phyloP scores from a whole-genome alignment of 352 stramenopile species.

The Phytopythium chamaehyphon region DNA sequence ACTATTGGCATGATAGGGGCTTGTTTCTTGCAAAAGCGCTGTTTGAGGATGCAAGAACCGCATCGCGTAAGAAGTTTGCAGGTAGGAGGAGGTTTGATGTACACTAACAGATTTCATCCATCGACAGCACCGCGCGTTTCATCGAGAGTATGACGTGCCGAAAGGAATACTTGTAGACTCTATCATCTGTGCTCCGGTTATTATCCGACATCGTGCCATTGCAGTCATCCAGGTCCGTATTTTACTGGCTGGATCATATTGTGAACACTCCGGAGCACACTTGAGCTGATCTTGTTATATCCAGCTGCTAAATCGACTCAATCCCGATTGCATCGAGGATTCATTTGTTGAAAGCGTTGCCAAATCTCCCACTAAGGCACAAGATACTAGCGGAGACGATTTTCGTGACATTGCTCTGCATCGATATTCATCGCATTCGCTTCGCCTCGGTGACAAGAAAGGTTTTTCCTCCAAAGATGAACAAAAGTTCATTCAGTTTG shows the following conservation, averaged over 20 bases:
- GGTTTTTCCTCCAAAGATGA: conserved; percentile 62
- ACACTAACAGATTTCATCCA: no score
- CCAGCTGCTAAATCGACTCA: conserved; percentile 52
- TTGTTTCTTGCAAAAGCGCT: conserved; percentile 50
- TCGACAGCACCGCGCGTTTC: conserved; percentile 55
- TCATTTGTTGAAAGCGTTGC: conserved; percentile 5
- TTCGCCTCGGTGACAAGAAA: conserved; percentile 17
- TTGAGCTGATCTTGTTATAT: no score
- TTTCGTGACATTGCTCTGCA: conserved; percentile 34
- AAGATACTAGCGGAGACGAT: conserved; percentile 19
- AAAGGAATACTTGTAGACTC: conserved; percentile 48
- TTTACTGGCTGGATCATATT: no score
- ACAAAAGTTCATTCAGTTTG: conserved; percentile 60
- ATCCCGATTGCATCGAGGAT: conserved; percentile 16
- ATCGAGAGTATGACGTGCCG: conserved; percentile 56
- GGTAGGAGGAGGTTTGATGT: background rate
- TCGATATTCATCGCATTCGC: conserved; percentile 21
- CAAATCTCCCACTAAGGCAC: background rate
- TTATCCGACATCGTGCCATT: conserved; percentile 46
- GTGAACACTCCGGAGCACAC: no score
- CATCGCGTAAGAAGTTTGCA: conserved; percentile 18
- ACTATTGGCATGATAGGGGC: conserved; percentile 57
- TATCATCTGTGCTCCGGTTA: conserved; percentile 49
- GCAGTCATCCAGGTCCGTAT: conserved; percentile 48
- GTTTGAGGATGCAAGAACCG: conserved; percentile 57